Conservation (phyloP, 768 basidiomycete genomes). For the Auricularia cornea region DNA sequence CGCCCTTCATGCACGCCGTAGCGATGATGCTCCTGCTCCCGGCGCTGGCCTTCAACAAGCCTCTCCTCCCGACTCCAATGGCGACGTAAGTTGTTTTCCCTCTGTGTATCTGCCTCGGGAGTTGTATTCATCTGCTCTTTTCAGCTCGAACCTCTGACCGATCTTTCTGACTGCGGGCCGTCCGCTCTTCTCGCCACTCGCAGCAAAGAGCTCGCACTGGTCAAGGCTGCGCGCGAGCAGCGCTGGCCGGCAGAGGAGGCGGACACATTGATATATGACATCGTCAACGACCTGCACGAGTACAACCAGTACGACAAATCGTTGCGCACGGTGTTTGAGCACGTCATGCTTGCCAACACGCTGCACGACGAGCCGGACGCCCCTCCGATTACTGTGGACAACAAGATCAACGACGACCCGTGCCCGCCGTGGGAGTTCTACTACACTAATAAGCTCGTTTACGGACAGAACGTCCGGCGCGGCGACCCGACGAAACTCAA, state of each 20-base stretch:
- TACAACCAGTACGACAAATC: constrained; percentile 13
- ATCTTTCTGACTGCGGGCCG: no score
- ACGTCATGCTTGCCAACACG: constrained; percentile 57
- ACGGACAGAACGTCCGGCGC: constrained; percentile 55
- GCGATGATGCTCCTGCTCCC: no score
- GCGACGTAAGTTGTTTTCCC: no score
- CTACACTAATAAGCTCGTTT: constrained; percentile 79
- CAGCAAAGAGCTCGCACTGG: not conserved
- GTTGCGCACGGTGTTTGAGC: constrained; percentile 51
- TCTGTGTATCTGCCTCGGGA: no score
- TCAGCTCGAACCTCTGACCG: no score
- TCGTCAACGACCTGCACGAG: constrained; percentile 46
- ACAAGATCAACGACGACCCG: constrained; percentile 57
- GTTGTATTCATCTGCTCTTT: no score
- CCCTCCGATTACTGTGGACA: constrained; percentile 58
- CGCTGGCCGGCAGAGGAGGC: constrained; percentile 8
- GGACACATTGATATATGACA: constrained; percentile 55
- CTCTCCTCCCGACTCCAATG: no score
- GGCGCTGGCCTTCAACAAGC: no score
- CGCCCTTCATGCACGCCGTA: no score
- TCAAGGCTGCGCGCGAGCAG: not conserved
- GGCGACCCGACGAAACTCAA: constrained; percentile 50
- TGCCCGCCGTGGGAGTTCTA: constrained; percentile 81
- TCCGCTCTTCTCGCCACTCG: no score
- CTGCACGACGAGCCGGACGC: constrained; percentile 59